These are phyloP conservation scores for Monilinia polystroma DNA, from an alignment of 2,329 filamentous ascomycete species.

Conservation along the genomic window DNA sequence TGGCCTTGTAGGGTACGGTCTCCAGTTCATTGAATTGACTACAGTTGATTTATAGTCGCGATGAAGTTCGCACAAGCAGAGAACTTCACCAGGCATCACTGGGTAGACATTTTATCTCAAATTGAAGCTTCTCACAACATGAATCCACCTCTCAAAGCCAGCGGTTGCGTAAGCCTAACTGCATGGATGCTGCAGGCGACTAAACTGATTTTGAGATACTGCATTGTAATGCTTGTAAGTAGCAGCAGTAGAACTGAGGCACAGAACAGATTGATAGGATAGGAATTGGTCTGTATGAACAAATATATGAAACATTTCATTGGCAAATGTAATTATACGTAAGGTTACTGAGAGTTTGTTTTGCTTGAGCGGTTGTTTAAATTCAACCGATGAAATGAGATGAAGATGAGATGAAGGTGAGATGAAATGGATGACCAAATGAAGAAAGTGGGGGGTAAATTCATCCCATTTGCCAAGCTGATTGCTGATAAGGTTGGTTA, in stretches of 20 bases:
- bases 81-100: no score
- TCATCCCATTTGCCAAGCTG: not conserved
- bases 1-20: no score
- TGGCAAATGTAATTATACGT: no score
- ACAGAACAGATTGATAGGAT: not conserved
- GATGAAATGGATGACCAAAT: not conserved
- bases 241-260: not conserved
- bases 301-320: not conserved
- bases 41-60: not conserved
- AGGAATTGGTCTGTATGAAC: not conserved
- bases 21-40: no score
- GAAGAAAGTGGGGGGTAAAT: not conserved
- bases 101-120: not conserved
- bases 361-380: not conserved
- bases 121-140: not conserved
- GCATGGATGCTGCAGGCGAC: constrained; percentile 3
- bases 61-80: no score
- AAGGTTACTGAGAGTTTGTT: no score
- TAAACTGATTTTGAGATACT: constrained; percentile 11
- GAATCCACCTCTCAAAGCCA: not conserved
- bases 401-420: not conserved
- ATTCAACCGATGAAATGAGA: not conserved
- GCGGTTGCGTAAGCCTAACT: not conserved
- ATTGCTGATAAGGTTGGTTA: no score
- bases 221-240: constrained; percentile 2